These are phyloP conservation scores for Boletus insuetus DNA, from an alignment of 768 basidiomycete genomes.

Conservation along the genomic window DNA sequence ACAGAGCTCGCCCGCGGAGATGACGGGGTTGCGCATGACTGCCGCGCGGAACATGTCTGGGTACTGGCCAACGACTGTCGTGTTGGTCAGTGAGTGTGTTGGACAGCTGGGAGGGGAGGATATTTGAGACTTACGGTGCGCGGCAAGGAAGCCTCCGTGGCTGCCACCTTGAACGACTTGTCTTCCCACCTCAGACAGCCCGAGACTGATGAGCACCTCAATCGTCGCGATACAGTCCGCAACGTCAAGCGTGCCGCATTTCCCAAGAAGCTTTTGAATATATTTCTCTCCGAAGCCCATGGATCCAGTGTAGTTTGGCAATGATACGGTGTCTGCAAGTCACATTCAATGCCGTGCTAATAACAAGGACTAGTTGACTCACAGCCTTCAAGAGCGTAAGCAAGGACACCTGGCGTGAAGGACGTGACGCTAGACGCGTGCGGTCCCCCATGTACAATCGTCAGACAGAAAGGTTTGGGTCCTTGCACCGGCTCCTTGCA, in stretches of 20 bases:
- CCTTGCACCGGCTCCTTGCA: conserved; percentile 20
- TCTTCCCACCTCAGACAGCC: conserved; percentile 49
- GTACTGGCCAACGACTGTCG: conserved; percentile 57
- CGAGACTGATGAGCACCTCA: conserved; percentile 46
- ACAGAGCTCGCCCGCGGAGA: conserved; percentile 53
- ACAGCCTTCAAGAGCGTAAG: conserved; percentile 63
- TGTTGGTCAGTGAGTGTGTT: neutral
- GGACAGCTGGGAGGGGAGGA: neutral
- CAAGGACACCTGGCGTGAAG: conserved; percentile 43
- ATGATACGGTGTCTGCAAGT: conserved; percentile 50
- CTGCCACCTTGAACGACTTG: conserved; percentile 63
- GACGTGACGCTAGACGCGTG: conserved; percentile 47
- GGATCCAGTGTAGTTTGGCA: conserved; percentile 69
- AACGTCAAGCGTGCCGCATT: conserved; percentile 64
- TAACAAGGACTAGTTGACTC: conserved; percentile 17
- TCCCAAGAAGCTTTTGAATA: conserved; percentile 52
- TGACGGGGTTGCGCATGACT: conserved; percentile 68
- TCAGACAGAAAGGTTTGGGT: conserved; percentile 44
- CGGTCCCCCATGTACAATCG: conserved; percentile 62
- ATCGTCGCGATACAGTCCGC: conserved; percentile 59
- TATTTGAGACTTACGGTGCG: conserved; percentile 45
- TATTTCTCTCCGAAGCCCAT: conserved; percentile 63
- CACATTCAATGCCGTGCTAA: neutral
- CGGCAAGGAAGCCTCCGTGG: conserved; percentile 66
- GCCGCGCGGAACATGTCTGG: conserved; percentile 62